Percentiles rank a stretch among this genome's conserved stretches.
Conservation (phyloP, 495 filamentous ascomycete genomes). For the Aspergillus incahuasiensis region DNA sequence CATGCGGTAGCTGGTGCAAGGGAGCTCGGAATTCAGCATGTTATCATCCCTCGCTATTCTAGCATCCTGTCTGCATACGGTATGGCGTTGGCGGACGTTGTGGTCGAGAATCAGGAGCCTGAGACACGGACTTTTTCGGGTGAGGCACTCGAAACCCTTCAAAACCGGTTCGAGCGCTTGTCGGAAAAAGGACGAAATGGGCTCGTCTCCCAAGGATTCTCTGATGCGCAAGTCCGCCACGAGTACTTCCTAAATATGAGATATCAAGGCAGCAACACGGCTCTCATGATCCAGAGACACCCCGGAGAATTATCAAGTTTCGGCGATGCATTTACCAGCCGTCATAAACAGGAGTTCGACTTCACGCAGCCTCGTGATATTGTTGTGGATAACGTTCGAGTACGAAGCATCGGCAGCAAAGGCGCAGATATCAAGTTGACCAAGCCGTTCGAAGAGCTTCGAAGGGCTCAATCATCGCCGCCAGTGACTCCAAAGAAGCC, state of each 20-base stretch:
- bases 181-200: no score
- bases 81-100: constrained; percentile 92
- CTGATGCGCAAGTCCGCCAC: constrained; percentile 36
- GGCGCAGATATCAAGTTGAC: constrained; percentile 27
- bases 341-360: constrained; percentile 48
- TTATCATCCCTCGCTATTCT: constrained; percentile 86
- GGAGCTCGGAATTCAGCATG: constrained; percentile 77
- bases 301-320: constrained; percentile 38
- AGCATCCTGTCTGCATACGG: constrained; percentile 90
- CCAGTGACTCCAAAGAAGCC: no score
- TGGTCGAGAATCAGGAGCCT: constrained; percentile 86
- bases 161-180: no score
- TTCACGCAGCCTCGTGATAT: constrained; percentile 46
- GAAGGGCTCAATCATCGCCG: no score
- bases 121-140: constrained; percentile 1
- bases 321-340: constrained; percentile 38
- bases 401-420: constrained; percentile 43
- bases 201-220: constrained; percentile 28
- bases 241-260: constrained; percentile 53
- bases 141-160: no score
- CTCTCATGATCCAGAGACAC: constrained; percentile 44
- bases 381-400: constrained; percentile 48
- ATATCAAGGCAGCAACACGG: constrained; percentile 49
- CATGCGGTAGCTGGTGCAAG: constrained; percentile 94
- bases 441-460: not conserved